These are phyloP conservation scores for Arthroderma sp. DNA, from an alignment of 2,329 filamentous ascomycete species.

Conservation along the genomic window DNA sequence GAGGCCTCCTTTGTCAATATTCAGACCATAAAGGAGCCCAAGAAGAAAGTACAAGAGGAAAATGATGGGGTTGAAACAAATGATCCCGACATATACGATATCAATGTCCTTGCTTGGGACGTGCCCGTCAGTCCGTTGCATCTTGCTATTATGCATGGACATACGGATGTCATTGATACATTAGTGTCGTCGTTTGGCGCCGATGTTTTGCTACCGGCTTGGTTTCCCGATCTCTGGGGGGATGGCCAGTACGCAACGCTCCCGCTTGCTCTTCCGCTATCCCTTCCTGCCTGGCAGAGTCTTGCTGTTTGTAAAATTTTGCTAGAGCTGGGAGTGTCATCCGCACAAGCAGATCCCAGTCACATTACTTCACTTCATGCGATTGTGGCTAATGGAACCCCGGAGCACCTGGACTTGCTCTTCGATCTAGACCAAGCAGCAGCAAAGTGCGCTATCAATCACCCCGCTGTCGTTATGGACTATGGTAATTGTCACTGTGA, in stretches of 20 bases:
- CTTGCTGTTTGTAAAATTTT: background rate
- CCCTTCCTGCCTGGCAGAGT: background rate
- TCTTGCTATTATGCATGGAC: constrained; percentile 61
- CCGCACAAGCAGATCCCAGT: constrained; percentile 53
- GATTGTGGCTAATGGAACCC: constrained; percentile 39
- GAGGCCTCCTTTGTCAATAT: constrained; percentile 53
- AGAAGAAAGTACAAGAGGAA: constrained; percentile 17
- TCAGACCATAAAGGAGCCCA: constrained; percentile 27
- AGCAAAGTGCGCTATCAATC: constrained; percentile 6
- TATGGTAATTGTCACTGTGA: background rate
- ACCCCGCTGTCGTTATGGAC: background rate
- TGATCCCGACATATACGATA: constrained; percentile 65
- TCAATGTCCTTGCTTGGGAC: constrained; percentile 64
- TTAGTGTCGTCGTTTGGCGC: constrained; percentile 62
- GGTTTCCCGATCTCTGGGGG: background rate
- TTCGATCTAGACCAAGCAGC: constrained; percentile 7
- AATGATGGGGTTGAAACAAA: constrained; percentile 6
- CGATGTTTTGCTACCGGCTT: constrained; percentile 38
- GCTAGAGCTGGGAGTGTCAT: constrained; percentile 48
- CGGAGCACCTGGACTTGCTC: constrained; percentile 4
- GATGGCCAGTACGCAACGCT: background rate
- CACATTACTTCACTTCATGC: constrained; percentile 53
- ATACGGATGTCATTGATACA: constrained; percentile 53
- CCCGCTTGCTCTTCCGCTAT: background rate
- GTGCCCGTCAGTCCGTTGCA: constrained; percentile 60